phyloP scores from a whole-genome alignment of 177 flowering plant species.

The Vitis hybrid region DNA sequence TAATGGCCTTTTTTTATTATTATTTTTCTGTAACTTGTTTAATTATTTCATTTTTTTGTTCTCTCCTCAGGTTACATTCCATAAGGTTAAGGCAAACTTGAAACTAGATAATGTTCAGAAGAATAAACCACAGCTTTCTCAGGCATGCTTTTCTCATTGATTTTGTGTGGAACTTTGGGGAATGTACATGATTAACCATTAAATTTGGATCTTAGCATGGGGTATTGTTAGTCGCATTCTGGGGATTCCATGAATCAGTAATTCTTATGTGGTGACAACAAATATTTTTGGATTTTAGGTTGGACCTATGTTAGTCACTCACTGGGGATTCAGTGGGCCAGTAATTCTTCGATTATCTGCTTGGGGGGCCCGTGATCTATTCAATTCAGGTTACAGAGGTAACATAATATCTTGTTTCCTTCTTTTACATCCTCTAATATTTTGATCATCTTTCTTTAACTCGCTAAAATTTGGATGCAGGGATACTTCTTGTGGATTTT shows the following conservation, averaged over 20 bases:
- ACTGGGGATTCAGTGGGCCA: slow-evolving; percentile 99
- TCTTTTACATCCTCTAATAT: not conserved
- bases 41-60: slow-evolving; percentile 5
- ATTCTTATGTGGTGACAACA: too few species aligned
- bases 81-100: slow-evolving; percentile 74
- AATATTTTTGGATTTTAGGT: slow-evolving; percentile 37
- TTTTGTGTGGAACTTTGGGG: slow-evolving; percentile 2
- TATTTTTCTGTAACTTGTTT: not conserved
- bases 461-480: slow-evolving; percentile 45
- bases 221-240: too few species aligned
- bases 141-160: slow-evolving; percentile 45
- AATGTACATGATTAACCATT: slow-evolving; percentile 7
- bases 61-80: slow-evolving; percentile 64
- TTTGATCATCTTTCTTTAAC: slow-evolving; percentile 1
- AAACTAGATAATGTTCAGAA: slow-evolving; percentile 48
- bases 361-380: slow-evolving; percentile 90
- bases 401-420: slow-evolving; percentile 8
- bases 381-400: slow-evolving; percentile 70
- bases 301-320: slow-evolving; percentile 95
- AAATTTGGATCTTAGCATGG: slow-evolving; percentile 5
- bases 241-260: too few species aligned
- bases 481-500: slow-evolving; percentile 75
- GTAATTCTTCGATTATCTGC: slow-evolving; percentile 93
- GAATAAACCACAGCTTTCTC: slow-evolving; percentile 64
- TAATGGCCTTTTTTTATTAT: not conserved